phyloP scores from a whole-genome alignment of 1,284 basidiomycete genomes.

The Apiotrichum domesticum region DNA sequence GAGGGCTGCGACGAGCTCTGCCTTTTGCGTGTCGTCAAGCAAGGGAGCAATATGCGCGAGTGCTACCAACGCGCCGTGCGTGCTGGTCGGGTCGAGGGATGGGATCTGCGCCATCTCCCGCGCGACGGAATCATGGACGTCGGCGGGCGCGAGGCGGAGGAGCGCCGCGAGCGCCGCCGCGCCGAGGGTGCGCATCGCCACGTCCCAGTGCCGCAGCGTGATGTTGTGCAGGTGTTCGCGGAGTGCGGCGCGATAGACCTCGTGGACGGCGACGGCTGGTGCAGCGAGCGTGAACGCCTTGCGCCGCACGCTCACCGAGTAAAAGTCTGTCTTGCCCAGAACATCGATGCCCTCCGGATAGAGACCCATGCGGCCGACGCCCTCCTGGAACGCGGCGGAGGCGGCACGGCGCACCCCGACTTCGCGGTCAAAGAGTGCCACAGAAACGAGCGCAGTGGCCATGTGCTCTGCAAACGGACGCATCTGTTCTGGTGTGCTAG shows the following conservation, averaged over 20 bases:
- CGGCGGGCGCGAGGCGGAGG: slow-evolving; percentile 51
- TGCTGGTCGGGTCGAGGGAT: slow-evolving; percentile 62
- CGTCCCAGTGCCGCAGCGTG: slow-evolving; percentile 85
- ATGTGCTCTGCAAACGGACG: slow-evolving; percentile 60
- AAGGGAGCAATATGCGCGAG: slow-evolving; percentile 62
- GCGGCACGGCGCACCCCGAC: slow-evolving; percentile 93
- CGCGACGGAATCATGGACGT: slow-evolving; percentile 26
- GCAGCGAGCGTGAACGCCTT: slow-evolving; percentile 79
- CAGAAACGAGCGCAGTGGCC: slow-evolving; percentile 65
- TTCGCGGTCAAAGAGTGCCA: slow-evolving; percentile 86
- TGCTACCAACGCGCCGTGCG: slow-evolving; percentile 75
- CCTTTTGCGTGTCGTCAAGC: slow-evolving; percentile 35
- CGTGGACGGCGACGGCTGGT: slow-evolving; percentile 69
- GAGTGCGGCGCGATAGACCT: slow-evolving; percentile 64
- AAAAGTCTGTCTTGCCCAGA: slow-evolving; percentile 87
- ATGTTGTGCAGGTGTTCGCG: slow-evolving; percentile 69
- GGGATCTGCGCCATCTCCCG: slow-evolving; percentile 51
- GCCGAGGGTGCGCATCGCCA: slow-evolving; percentile 69
- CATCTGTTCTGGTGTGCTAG: slow-evolving; percentile 59
- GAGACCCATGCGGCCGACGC: slow-evolving; percentile 80
- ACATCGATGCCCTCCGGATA: slow-evolving; percentile 94
- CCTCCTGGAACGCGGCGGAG: slow-evolving; percentile 96
- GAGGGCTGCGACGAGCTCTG: slow-evolving; percentile 24
- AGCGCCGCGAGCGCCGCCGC: slow-evolving; percentile 68
- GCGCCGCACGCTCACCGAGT: slow-evolving; percentile 76